Percentiles rank a stretch among this genome's conserved stretches.
These are phyloP conservation scores for Scedosporium dehoogii DNA, from an alignment of 2,329 filamentous ascomycete genomes.

Conservation along the genomic window DNA sequence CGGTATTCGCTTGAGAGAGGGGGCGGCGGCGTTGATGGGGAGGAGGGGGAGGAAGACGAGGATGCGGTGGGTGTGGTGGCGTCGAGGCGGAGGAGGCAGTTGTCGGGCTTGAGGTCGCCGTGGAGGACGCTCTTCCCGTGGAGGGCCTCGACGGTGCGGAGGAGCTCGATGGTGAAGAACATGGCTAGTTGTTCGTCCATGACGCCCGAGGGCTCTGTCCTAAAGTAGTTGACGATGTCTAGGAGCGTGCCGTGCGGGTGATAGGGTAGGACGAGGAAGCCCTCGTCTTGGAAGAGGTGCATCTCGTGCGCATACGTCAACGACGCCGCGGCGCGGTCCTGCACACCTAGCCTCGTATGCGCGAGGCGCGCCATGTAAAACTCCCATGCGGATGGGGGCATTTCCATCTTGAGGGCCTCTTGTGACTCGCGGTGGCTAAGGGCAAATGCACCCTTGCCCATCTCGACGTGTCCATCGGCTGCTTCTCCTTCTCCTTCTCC, in stretches of 20 bases:
- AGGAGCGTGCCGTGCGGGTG: slow-evolving; percentile 84
- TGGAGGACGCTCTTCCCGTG: slow-evolving; percentile 75
- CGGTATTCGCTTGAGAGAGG: slow-evolving; percentile 56
- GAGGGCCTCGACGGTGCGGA: slow-evolving; percentile 81
- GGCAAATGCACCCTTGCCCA: slow-evolving; percentile 55
- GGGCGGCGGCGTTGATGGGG: not conserved
- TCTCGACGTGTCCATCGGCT: slow-evolving; percentile 35
- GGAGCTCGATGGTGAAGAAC: slow-evolving; percentile 88
- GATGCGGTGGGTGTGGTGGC: slow-evolving; percentile 11
- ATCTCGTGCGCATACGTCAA: slow-evolving; percentile 80
- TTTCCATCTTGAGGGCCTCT: slow-evolving; percentile 92
- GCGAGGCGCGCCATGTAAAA: slow-evolving; percentile 89
- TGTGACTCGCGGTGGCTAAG: slow-evolving; percentile 45
- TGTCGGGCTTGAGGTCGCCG: slow-evolving; percentile 92
- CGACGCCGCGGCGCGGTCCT: slow-evolving; percentile 62
- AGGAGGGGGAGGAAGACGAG: slow-evolving; percentile 21
- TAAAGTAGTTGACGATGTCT: slow-evolving; percentile 85
- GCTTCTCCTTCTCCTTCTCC: slow-evolving; percentile 34
- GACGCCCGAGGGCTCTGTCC: slow-evolving; percentile 58
- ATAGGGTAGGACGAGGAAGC: slow-evolving; percentile 80
- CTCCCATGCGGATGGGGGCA: slow-evolving; percentile 82
- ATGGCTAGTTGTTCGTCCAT: slow-evolving; percentile 90
- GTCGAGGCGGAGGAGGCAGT: slow-evolving; percentile 81
- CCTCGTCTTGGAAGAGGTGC: slow-evolving; percentile 84
- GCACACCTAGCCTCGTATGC: slow-evolving; percentile 63